Conservation (phyloP, 2,329 filamentous ascomycete genomes). For the Fusarium graminum region DNA sequence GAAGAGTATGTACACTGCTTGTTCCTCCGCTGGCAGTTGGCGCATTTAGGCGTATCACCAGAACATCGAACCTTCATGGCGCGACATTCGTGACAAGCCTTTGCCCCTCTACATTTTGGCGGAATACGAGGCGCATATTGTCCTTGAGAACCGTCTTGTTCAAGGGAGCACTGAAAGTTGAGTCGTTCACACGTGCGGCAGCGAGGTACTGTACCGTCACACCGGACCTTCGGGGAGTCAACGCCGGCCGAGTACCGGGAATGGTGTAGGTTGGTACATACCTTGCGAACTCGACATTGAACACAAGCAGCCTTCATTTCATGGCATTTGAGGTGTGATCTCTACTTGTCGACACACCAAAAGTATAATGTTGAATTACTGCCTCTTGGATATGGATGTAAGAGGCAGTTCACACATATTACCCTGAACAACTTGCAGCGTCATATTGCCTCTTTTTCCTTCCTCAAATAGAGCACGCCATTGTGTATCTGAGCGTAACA, state of each 20-base stretch:
- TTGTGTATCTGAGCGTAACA: not conserved
- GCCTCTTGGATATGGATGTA: not conserved
- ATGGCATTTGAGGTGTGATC: not conserved
- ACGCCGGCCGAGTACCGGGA: slow-evolving; percentile 44
- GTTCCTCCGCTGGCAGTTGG: slow-evolving; percentile 47
- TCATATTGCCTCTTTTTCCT: not conserved
- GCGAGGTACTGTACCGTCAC: slow-evolving; percentile 45
- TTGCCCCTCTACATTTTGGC: slow-evolving; percentile 48
- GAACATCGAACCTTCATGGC: slow-evolving; percentile 50
- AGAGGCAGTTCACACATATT: slow-evolving; percentile 1
- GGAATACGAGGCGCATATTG: slow-evolving; percentile 45
- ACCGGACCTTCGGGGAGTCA: slow-evolving; percentile 49
- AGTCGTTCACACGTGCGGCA: slow-evolving; percentile 48
- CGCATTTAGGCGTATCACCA: slow-evolving; percentile 44
- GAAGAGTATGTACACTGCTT: slow-evolving; percentile 43
- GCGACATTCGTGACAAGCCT: slow-evolving; percentile 46
- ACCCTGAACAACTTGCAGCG: slow-evolving; percentile 1
- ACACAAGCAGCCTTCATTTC: slow-evolving; percentile 49
- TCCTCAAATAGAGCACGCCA: slow-evolving; percentile 39
- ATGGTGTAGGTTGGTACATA: slow-evolving; percentile 13
- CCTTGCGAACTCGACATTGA: slow-evolving; percentile 50
- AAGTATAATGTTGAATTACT: too few species aligned
- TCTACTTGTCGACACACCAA: not conserved
- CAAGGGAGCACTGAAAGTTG: slow-evolving; percentile 48
- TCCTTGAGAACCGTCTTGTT: slow-evolving; percentile 45